Evolutionary conservation across 2,329 filamentous ascomycete species (phyloP), one percentile per base, ranked within the genome.

Genomic region (Alternaria brassicicola): DNA sequence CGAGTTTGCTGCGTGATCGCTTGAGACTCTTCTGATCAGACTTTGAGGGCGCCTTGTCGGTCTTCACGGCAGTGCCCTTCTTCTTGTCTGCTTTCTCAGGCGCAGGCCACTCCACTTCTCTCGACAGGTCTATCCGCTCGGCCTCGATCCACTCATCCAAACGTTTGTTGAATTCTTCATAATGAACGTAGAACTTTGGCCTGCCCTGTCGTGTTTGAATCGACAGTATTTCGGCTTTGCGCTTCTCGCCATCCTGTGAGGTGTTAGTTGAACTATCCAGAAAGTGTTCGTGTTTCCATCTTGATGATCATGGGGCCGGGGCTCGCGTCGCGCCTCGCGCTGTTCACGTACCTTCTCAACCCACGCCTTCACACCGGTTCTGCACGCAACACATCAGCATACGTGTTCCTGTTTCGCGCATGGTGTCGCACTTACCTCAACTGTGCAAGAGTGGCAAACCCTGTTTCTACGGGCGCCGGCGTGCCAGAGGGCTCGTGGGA

Each of bases 91-190:
- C 84, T 77, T 96, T 96, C 63, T 96, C 93, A 9, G 93, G 92
- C 60, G 88, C 89, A 19, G 95, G 95, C 93, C 95, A 99, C 80
- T 99, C 95, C 53, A 99, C 95, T 70, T 97, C 93, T 66, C 92
- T 89, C 1, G 85, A 83, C 57, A 99, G 89, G 76, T 98, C 92
- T 66, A 99, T 92, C 33, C 95, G 87, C 33, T 86, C 84, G 28
- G 90, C 86, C 2, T 90, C 84, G 9, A 99, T 89, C 95, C 95
- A 99, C 82, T 99, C 95, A 68, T 89, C 86, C 30, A 89, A 81
- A 82, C 87, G 87, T 70, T 98, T 98, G 80, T 98, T 98, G 86
- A 97, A 98, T 72, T 96, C 96, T 74, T 97, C 92, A 76, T 97
- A 98, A 78, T 98, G 96, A 71, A 96, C 96, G 78, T 97, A 97